Conservation (phyloP, 2,329 filamentous ascomycete genomes). For the Drechslerella stenobrocha region DNA sequence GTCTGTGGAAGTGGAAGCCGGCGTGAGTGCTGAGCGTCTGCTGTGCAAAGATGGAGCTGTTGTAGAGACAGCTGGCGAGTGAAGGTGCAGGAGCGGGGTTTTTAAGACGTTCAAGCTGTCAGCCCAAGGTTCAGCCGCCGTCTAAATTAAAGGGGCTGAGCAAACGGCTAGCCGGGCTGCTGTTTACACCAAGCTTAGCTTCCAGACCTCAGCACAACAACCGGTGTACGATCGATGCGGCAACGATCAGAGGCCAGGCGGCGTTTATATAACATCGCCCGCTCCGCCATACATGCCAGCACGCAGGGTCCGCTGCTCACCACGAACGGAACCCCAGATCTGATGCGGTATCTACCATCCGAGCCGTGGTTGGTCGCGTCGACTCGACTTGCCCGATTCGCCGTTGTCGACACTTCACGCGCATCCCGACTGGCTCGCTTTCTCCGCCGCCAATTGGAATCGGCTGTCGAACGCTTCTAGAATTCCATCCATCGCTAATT, state of each 20-base stretch:
- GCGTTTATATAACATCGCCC: not conserved
- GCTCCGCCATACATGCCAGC: not conserved
- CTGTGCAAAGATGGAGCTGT: not conserved
- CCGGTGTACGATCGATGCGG: no score
- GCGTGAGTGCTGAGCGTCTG: not conserved
- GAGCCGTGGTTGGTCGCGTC: conserved; percentile 26
- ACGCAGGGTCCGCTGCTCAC: not conserved
- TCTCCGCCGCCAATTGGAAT: no score
- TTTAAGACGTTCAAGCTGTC: conserved; percentile 9
- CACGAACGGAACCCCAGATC: conserved; percentile 22
- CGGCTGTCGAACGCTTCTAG: no score
- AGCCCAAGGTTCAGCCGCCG: conserved; percentile 42
- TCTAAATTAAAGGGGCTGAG: conserved; percentile 15
- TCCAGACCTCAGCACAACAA: no score
- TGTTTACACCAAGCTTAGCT: no score
- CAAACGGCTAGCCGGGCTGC: no score
- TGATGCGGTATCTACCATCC: conserved; percentile 36
- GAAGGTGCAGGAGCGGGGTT: conserved; percentile 4
- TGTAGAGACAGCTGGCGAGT: not conserved
- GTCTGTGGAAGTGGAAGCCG: no score
- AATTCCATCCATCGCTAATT: no score
- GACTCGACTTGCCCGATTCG: conserved; percentile 37
- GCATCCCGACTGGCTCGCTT: not conserved
- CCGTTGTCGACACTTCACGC: not conserved
- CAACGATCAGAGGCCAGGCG: no score